These are phyloP conservation scores for Pyrrhoderma noxium DNA, from an alignment of 1,284 basidiomycete genomes.

Conservation along the genomic window DNA sequence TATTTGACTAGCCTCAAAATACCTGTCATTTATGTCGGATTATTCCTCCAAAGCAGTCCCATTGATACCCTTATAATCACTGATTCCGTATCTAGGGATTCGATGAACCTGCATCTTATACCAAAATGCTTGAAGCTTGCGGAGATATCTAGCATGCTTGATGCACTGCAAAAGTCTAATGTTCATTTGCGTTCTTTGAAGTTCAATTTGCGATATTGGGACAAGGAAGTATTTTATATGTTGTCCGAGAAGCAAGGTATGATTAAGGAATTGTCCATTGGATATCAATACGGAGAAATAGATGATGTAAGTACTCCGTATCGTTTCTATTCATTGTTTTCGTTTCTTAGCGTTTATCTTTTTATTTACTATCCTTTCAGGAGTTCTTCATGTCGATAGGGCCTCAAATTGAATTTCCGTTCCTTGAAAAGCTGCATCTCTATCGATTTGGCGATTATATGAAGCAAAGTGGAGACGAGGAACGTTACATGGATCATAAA, in stretches of 20 bases:
- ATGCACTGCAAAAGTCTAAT: neutral
- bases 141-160: slow-evolving; percentile 7
- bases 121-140: slow-evolving; percentile 6
- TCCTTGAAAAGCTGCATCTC: slow-evolving; percentile 17
- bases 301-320: slow-evolving; percentile 8
- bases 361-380: neutral
- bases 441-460: slow-evolving; percentile 14
- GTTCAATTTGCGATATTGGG: slow-evolving; percentile 17
- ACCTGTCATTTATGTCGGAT: slow-evolving; percentile 9
- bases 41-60: slow-evolving; percentile 7
- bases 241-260: slow-evolving; percentile 8
- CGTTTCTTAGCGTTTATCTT: no score
- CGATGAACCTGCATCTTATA: neutral
- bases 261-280: slow-evolving; percentile 15
- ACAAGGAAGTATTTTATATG: slow-evolving; percentile 19
- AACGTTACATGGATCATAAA: slow-evolving; percentile 15
- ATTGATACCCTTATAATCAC: slow-evolving; percentile 12
- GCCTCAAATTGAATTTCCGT: slow-evolving; percentile 15
- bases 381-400: slow-evolving; percentile 17
- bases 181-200: slow-evolving; percentile 10
- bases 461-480: slow-evolving; percentile 3
- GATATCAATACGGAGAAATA: slow-evolving; percentile 9
- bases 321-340: neutral
- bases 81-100: slow-evolving; percentile 5
- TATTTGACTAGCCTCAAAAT: slow-evolving; percentile 12